Conservation (phyloP, 2,329 filamentous ascomycete genomes). For the Penicillium thymicola region DNA sequence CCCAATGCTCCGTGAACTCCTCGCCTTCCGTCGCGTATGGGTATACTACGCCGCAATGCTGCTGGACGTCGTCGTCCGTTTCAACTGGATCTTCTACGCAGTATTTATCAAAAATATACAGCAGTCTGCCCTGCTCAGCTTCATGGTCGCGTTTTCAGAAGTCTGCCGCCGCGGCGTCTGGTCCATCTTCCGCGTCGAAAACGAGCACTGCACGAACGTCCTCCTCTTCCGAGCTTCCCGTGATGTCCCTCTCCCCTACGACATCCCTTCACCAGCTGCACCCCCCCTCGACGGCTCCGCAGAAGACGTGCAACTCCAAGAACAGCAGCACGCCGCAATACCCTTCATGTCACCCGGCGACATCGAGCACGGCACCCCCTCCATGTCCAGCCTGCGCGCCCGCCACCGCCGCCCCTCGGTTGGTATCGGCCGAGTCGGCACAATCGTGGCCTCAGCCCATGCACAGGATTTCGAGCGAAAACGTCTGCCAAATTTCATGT, state of each 20-base stretch:
- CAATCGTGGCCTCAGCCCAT: constrained; percentile 78
- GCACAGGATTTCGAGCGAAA: constrained; percentile 89
- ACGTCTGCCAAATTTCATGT: constrained; percentile 50
- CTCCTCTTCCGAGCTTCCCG: constrained; percentile 83
- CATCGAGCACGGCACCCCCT: constrained; percentile 29
- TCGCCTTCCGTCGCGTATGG: constrained; percentile 75
- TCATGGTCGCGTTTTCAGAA: constrained; percentile 74
- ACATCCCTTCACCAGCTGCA: constrained; percentile 35
- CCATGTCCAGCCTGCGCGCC: constrained; percentile 24
- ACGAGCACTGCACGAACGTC: constrained; percentile 94
- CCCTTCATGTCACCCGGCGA: constrained; percentile 23
- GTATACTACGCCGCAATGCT: constrained; percentile 84
- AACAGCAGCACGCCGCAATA: constrained; percentile 18
- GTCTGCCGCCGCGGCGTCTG: constrained; percentile 83
- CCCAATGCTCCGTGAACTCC: constrained; percentile 68
- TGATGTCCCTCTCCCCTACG: constrained; percentile 83
- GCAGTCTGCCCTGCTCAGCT: constrained; percentile 78
- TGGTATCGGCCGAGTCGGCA: constrained; percentile 55
- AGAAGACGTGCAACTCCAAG: constrained; percentile 28
- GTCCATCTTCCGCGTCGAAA: constrained; percentile 91
- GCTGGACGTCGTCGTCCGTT: constrained; percentile 79
- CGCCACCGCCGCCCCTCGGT: constrained; percentile 28
- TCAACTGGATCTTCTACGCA: constrained; percentile 91
- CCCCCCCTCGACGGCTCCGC: constrained; percentile 12
- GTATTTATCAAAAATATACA: constrained; percentile 77